These are phyloP conservation scores for Suhomyces kunorum DNA, from an alignment of 1,139 yeast species.

Conservation along the genomic window DNA sequence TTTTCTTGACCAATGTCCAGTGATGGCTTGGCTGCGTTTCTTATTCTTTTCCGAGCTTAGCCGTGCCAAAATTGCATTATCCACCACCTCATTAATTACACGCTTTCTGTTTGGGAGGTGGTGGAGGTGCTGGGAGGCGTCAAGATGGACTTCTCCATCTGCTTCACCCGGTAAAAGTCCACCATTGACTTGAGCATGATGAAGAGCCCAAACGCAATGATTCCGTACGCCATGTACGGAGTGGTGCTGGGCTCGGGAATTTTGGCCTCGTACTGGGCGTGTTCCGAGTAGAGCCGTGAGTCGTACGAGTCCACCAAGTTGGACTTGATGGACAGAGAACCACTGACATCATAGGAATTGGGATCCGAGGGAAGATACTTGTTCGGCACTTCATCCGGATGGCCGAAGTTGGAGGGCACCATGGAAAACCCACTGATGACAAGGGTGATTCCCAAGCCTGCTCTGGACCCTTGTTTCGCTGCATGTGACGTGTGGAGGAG, in stretches of 20 bases:
- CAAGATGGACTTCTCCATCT: conserved; percentile 66
- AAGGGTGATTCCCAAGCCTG: conserved; percentile 87
- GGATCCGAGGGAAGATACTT: conserved; percentile 58
- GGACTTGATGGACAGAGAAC: conserved; percentile 33
- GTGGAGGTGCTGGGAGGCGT: conserved; percentile 36
- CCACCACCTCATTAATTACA: not conserved
- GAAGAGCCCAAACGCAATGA: conserved; percentile 68
- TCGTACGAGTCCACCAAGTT: conserved; percentile 50
- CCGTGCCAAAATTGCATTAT: no score
- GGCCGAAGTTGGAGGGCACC: conserved; percentile 60
- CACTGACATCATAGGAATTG: conserved; percentile 51
- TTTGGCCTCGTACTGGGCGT: conserved; percentile 16
- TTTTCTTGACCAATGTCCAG: no score
- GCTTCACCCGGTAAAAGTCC: conserved; percentile 76
- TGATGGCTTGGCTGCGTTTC: no score
- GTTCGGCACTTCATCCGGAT: conserved; percentile 37
- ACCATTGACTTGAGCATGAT: conserved; percentile 64
- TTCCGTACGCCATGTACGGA: conserved; percentile 55
- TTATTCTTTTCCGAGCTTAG: no score
- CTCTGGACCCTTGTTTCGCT: conserved; percentile 92
- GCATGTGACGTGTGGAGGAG: conserved; percentile 95
- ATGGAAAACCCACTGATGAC: conserved; percentile 74
- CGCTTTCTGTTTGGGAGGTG: conserved; percentile 5
- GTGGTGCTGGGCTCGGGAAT: conserved; percentile 19
- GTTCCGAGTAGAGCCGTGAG: conserved; percentile 33